Conservation (phyloP, 768 basidiomycete species). For the Rhizopogon roseolus region DNA sequence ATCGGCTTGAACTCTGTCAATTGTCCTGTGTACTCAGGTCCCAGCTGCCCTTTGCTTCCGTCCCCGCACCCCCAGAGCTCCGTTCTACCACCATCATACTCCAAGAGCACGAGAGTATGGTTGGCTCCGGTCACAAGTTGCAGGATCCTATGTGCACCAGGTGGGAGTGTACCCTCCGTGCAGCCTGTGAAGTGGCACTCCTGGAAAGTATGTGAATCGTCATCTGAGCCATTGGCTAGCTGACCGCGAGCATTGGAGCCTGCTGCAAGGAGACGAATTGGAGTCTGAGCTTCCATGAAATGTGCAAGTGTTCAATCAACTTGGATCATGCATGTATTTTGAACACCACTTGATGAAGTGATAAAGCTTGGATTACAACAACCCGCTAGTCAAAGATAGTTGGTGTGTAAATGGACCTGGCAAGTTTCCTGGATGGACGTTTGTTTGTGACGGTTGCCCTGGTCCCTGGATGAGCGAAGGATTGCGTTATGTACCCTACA, state of each 20-base stretch:
- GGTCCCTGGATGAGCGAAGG: too few relatives aligned
- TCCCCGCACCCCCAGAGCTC: conserved; percentile 78
- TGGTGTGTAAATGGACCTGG: too few relatives aligned
- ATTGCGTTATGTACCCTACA: neutral
- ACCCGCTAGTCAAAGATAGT: too few relatives aligned
- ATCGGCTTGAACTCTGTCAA: conserved; percentile 42
- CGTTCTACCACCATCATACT: conserved; percentile 22
- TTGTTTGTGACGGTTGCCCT: too few relatives aligned
- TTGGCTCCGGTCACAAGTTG: conserved; percentile 70
- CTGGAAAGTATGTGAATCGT: conserved; percentile 37
- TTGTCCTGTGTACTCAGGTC: conserved; percentile 29
- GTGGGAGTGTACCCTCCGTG: conserved; percentile 19
- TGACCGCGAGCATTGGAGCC: conserved; percentile 50
- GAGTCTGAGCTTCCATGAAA: neutral
- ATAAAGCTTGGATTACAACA: too few relatives aligned
- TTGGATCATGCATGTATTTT: neutral
- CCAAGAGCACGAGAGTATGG: conserved; percentile 68
- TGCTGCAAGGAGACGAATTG: conserved; percentile 29
- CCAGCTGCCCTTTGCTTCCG: conserved; percentile 68
- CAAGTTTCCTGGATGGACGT: too few relatives aligned
- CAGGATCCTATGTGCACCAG: conserved; percentile 28
- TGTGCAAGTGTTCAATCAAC: too few relatives aligned
- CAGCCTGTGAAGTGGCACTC: conserved; percentile 29
- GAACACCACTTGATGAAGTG: too few relatives aligned
- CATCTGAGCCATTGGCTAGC: conserved; percentile 32